Evolutionary conservation across 257 asterid genomes (phyloP), one percentile per base, ranked within the genome.

Genomic region (Solanum etuberosum): DNA sequence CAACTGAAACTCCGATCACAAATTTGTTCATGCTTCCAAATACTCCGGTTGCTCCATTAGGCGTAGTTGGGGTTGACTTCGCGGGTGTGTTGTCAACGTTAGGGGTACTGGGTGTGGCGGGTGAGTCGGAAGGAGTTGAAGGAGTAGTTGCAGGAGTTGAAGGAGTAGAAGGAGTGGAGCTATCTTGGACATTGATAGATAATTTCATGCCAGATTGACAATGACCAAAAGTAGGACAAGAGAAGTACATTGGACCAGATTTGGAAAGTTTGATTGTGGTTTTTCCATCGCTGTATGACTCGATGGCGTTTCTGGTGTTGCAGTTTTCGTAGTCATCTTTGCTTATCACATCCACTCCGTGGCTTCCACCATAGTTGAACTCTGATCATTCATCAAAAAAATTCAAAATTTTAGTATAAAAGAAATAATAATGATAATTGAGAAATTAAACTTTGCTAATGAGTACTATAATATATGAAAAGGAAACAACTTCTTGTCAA

Each of bases 131-230:
- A 5, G 88, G 59, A 70, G 73, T 68, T 5, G 80, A 25, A 4
- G 86, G 86, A 3, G 89, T 71, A 3, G 89, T 71, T 29, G 88
- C 7, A 0, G 87, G 67, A n/a, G 88, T 46, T 16, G 61, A n/a
- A 2, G 92, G 82, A 29, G 91, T 25, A 7, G 88, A 13, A 13
- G 57, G 76, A 31, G 77, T 29, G 6, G 90, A 51, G 85, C 87
- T 73, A 4, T 90, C 93, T 18, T 65, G 42, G 77, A 90, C 93
- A 42, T 70, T 91, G 89, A 95, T 82, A 5, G 92, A 42, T 46
- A 94, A 59, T 59, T 91, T 94, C 96, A 92, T 90, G 23, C 98
- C 98, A 37, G 57, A 83, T 43, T 11, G 14, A 81, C 98, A 96
- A 85, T 96, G 98, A 81, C 86, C 85, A 27, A 90, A 37, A 32